Evolutionary conservation across 805 yeast species (phyloP), one percentile per base, ranked within the genome.

Genomic region (Ogataea allantospora): DNA sequence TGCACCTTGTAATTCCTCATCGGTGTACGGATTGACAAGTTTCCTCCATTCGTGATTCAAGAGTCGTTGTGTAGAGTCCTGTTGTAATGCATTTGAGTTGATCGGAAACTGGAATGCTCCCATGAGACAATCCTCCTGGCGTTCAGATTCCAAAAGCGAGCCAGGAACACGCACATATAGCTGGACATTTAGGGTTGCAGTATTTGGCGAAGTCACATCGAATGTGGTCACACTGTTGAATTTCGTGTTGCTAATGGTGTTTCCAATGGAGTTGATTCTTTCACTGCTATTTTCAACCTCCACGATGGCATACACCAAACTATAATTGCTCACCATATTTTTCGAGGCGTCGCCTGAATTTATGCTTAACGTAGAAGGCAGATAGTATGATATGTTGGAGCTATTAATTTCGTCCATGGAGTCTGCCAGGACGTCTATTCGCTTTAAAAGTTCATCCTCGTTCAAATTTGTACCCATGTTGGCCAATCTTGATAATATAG

Each of bases 261-360:
- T 96, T 36, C 84, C 77, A 19, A 80, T 77, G 2, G 98, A 93
- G 50, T 88, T 95, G 34, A 91, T 79, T 11, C 88, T 75, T 47
- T 93, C 83, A 48, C 89, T 93, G 34, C 91, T 88, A 63, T 93
- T 93, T 64, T 93, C 99, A 58, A 88, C 91, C 63, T 93, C 99
- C 30, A 93, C 71, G 2, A 95, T 88, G 54, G 89, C 74, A 61
- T 86, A 87, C 25, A 93, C 73, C 43, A 95, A 71, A 39, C 56
- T 57, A 43, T 60, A 60, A 15, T 57, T 59, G 7, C 62, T 56
- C 21, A 54, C 36, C 12, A 93, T 77, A 49, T 78, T 78, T 45
- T 77, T 71, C 11, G 82, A 71, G 27, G 87, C 81, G 30, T 80
- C 66, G 58, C 51, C 62, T 25, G 49, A 51, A 18, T 48, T 58